Conservation (phyloP, 2,329 filamentous ascomycete genomes). For the Neurospora crassa region DNA sequence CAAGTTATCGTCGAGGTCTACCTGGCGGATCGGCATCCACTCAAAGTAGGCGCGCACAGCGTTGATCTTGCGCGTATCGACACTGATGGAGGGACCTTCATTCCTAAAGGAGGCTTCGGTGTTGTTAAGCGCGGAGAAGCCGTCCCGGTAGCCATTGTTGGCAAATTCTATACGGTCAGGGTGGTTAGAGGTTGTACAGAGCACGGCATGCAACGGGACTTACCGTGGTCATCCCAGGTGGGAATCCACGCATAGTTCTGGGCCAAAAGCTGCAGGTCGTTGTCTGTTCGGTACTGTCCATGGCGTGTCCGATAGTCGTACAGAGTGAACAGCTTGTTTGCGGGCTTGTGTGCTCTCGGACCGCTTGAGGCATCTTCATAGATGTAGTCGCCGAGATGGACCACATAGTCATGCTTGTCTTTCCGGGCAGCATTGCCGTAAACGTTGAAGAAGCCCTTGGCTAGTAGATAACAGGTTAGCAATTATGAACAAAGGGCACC, state of each 20-base stretch:
- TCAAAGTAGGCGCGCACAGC: constrained; percentile 63
- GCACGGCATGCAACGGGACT: neutral
- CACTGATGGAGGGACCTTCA: constrained; percentile 44
- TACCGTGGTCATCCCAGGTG: constrained; percentile 53
- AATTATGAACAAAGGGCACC: neutral
- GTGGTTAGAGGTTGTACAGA: neutral
- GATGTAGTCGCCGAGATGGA: constrained; percentile 46
- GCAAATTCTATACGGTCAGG: constrained; percentile 19
- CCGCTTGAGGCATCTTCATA: constrained; percentile 36
- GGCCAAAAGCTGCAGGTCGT: constrained; percentile 47
- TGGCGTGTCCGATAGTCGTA: constrained; percentile 50
- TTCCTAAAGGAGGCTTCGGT: constrained; percentile 55
- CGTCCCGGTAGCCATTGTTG: constrained; percentile 57
- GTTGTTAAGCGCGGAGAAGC: constrained; percentile 51
- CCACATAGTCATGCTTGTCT: constrained; percentile 48
- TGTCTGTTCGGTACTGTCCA: constrained; percentile 51
- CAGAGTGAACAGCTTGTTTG: constrained; percentile 31
- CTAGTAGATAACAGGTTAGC: constrained; percentile 21
- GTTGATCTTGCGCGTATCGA: constrained; percentile 67
- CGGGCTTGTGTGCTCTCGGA: constrained; percentile 29
- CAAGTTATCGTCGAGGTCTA: constrained; percentile 60
- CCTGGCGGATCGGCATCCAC: constrained; percentile 47
- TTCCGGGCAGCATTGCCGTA: constrained; percentile 51
- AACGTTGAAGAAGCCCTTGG: constrained; percentile 52
- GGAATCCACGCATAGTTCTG: constrained; percentile 52